Base-by-base conservation (phyloP, 176 grass and related monocot species). In the Luzula sylvatica region DNA sequence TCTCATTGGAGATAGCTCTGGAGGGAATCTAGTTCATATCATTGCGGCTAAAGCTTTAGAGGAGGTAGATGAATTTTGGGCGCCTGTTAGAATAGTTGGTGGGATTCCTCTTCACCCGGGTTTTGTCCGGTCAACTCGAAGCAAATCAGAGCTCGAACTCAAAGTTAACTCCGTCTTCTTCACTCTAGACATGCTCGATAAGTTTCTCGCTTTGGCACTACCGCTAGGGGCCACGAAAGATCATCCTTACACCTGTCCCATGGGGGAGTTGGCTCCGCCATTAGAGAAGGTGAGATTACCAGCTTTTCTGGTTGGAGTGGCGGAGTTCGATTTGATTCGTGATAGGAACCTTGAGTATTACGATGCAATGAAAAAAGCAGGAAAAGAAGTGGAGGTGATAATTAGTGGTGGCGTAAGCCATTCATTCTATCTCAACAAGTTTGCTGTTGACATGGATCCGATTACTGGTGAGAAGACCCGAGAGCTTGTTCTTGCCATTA, bases 381-480 rank as follows among this genome's bases (percentile, higher is more conserved):
- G 79, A 0, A 94, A 94, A 75, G 83, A 81, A 9, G 83, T 87
- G 21, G 72, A 87, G 75, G 51, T 94, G 55, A 26, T 87, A 8
- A 4, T 94, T 32, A 94, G 41, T 69, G 43, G 45, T 53, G 83
- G 52, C 38, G 77, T 94, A 62, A 78, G 83, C 59, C 88, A 94
- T 55, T 65, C 79, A 20, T 94, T 94, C 88, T 94, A 94, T 52
- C 88, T 94, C 28, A 94, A 94, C 65, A 94, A 94, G 55, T 73
- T 67, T 69, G 87, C 87, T 42, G 75, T 94, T 20, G 87, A 94
- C 26, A 76, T 68, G 72, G 88, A 94, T 70, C 78, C 75, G 0
- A n/a, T 21, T 25, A 87, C 79, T 5, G 46, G 58, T 2, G 75
- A 94, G 46, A 72, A 72, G 26, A 54, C 88, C 0, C 43, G 21